These are phyloP conservation scores for Dicorynia guianensis DNA, from an alignment of 306 rosid genomes.

Conservation along the genomic window DNA sequence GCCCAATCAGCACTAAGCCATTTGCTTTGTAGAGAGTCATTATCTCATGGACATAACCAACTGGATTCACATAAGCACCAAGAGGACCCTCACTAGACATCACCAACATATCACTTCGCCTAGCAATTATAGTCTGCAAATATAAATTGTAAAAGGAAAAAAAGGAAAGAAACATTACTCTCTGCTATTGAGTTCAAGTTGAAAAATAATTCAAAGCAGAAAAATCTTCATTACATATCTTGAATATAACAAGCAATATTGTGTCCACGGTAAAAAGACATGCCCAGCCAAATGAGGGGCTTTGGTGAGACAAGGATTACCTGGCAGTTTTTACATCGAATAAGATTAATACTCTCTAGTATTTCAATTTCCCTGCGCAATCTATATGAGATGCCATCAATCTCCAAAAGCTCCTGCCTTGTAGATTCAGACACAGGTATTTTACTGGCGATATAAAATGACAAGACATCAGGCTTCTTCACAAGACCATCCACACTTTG, in stretches of 20 bases:
- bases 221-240: background rate
- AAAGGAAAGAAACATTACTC: conserved; percentile 1
- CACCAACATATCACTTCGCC: conserved; percentile 92
- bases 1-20: conserved; percentile 75
- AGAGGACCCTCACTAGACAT: conserved; percentile 98
- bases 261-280: conserved; percentile 3
- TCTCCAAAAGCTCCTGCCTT: conserved; percentile 95
- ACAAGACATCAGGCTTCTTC: conserved; percentile 82
- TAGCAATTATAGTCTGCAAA: conserved; percentile 79
- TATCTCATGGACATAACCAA: conserved; percentile 81
- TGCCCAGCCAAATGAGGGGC: background rate
- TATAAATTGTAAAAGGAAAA: conserved; percentile 17
- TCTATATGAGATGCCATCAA: conserved; percentile 87
- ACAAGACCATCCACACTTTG: conserved; percentile 82
- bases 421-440: conserved; percentile 94
- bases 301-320: conserved; percentile 50
- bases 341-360: conserved; percentile 77
- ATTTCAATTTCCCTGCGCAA: conserved; percentile 91
- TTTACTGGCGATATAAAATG: conserved; percentile 92
- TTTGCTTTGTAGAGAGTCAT: conserved; percentile 82
- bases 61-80: conserved; percentile 87
- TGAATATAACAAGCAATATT: conserved; percentile 22
- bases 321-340: conserved; percentile 80
- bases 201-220: conserved; percentile 10
- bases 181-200: conserved; percentile 25